These are phyloP conservation scores for Thelephora aurantiotincta DNA, from an alignment of 768 basidiomycete species.

Conservation along the genomic window DNA sequence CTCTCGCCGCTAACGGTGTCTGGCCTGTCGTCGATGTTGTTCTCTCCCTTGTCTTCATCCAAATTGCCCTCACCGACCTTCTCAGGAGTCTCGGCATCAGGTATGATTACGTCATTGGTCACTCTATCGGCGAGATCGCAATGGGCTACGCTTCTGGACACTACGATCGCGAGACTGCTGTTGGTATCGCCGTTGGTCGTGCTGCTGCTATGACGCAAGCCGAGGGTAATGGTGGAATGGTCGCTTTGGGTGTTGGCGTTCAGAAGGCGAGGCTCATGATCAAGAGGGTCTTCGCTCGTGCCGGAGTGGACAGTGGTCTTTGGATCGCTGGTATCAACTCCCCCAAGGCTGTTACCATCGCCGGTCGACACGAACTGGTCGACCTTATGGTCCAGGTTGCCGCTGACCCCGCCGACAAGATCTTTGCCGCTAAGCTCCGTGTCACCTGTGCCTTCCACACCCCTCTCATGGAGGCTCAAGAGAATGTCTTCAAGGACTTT, in stretches of 20 bases:
- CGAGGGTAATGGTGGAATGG: conserved; percentile 22
- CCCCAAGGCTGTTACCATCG: conserved; percentile 22
- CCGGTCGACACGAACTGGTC: conserved; percentile 18
- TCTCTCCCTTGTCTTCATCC: conserved; percentile 19
- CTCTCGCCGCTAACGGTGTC: conserved; percentile 12
- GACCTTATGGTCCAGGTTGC: conserved; percentile 19
- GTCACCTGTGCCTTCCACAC: conserved; percentile 21
- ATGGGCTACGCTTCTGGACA: conserved; percentile 24
- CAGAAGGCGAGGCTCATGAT: conserved; percentile 20
- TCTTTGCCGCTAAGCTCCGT: conserved; percentile 16
- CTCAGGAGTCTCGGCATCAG: conserved; percentile 17
- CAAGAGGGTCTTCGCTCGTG: conserved; percentile 16
- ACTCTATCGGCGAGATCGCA: conserved; percentile 21
- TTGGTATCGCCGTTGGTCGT: conserved; percentile 21
- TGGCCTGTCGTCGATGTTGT: conserved; percentile 22
- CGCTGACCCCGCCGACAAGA: conserved; percentile 14
- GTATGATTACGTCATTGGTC: conserved; percentile 20
- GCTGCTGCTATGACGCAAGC: conserved; percentile 21
- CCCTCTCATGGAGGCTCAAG: conserved; percentile 20
- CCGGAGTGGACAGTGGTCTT: conserved; percentile 14
- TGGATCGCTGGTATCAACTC: conserved; percentile 24
- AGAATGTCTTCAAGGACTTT: conserved; percentile 16
- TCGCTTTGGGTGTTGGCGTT: conserved; percentile 20
- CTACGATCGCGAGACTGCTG: conserved; percentile 19
- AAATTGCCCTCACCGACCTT: conserved; percentile 20